A percentile compares a stretch with the other conserved stretches of the same genome.
These are phyloP conservation scores for Fomitopsis betulina DNA, from an alignment of 1,284 basidiomycete species.

Conservation along the genomic window DNA sequence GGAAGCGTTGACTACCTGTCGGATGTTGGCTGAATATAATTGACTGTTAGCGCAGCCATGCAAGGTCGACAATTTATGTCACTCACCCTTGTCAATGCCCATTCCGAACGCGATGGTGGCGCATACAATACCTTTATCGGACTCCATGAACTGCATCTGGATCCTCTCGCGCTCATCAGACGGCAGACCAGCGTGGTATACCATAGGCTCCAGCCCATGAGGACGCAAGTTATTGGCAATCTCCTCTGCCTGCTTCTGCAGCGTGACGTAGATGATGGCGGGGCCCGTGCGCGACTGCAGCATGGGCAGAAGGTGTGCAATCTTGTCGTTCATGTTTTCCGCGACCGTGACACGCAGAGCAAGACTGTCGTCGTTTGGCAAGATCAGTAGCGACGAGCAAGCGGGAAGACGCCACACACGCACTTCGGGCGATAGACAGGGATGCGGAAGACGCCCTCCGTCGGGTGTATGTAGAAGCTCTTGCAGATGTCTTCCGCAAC, in stretches of 20 bases:
- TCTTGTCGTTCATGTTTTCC: constrained; percentile 36
- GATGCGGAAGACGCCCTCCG: constrained; percentile 36
- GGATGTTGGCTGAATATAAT: constrained; percentile 24
- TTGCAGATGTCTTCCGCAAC: constrained; percentile 65
- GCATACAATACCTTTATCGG: constrained; percentile 60
- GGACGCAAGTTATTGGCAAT: constrained; percentile 48
- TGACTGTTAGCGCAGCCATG: neutral
- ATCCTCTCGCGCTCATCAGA: constrained; percentile 50
- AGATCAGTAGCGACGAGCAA: neutral
- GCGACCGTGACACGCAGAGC: constrained; percentile 52
- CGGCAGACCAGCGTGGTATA: constrained; percentile 70
- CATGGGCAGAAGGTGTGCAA: constrained; percentile 39
- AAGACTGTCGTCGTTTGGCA: constrained; percentile 38
- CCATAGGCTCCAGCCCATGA: constrained; percentile 45
- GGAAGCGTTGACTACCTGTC: constrained; percentile 22
- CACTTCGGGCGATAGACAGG: constrained; percentile 39
- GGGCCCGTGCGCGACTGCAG: constrained; percentile 43
- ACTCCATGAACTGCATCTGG: constrained; percentile 62
- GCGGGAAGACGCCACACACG: constrained; percentile 16
- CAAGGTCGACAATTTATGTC: neutral
- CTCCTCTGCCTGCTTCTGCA: constrained; percentile 61
- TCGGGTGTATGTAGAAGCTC: constrained; percentile 44
- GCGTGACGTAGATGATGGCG: constrained; percentile 68
- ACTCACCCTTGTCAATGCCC: constrained; percentile 63
- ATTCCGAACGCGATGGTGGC: constrained; percentile 73